Conservation (phyloP, 257 asterid species). For the Capsicum chinense region DNA sequence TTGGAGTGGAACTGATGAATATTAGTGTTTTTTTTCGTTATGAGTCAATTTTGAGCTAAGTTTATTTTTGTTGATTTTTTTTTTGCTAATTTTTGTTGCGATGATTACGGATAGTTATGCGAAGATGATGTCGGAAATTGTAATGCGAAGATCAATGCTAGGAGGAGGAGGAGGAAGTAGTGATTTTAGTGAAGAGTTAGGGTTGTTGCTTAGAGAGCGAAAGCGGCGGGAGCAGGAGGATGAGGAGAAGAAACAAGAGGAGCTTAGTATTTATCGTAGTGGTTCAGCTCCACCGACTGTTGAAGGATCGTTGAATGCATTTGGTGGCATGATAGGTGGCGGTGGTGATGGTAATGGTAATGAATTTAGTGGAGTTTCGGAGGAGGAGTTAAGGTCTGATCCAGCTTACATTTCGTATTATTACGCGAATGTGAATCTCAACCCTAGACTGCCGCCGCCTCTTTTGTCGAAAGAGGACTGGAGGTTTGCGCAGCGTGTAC, state of each 20-base stretch:
- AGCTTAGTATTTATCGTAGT: conserved; percentile 57
- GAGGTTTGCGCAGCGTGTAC: conserved; percentile 51
- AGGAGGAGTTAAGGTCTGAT: conserved; percentile 69
- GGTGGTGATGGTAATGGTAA: not conserved
- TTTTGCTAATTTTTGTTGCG: no score
- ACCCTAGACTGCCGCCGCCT: conserved; percentile 78
- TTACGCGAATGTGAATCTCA: conserved; percentile 64
- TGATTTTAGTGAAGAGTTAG: conserved; percentile 58
- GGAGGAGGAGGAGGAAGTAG: conserved; percentile 31
- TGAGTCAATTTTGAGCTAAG: no score
- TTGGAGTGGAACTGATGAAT: no score
- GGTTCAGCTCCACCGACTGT: conserved; percentile 78
- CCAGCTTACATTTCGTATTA: conserved; percentile 67
- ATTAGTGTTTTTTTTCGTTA: no score
- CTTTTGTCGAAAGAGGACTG: conserved; percentile 53
- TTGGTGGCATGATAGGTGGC: conserved; percentile 34
- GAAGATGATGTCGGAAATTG: conserved; percentile 55
- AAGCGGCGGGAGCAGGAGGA: conserved; percentile 42
- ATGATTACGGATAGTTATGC: conserved; percentile 54
- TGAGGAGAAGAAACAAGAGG: conserved; percentile 47
- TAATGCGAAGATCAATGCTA: conserved; percentile 45
- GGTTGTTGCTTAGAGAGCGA: conserved; percentile 51
- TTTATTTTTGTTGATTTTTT: no score
- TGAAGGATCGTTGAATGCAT: conserved; percentile 54
- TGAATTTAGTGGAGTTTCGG: conserved; percentile 21